Percentiles rank a stretch among this genome's conserved stretches.
These are phyloP conservation scores for Venturia asperata DNA, from an alignment of 2,329 filamentous ascomycete genomes.

Conservation along the genomic window DNA sequence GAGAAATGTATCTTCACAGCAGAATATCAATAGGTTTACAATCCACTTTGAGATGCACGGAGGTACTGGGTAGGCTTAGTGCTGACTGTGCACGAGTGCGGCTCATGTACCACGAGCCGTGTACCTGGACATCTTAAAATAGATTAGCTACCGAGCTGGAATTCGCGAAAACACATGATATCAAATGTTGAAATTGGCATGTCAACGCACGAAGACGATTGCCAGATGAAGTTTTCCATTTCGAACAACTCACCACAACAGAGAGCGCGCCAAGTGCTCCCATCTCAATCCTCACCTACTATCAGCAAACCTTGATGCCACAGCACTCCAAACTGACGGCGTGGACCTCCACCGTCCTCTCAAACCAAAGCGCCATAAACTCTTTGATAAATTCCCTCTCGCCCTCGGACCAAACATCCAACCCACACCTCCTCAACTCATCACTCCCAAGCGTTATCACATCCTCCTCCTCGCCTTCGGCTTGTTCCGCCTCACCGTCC, in stretches of 20 bases:
- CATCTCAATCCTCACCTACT: background rate
- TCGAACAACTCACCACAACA: too few species aligned
- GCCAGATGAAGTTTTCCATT: too few species aligned
- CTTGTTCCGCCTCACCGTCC: constrained; percentile 34
- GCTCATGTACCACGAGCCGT: background rate
- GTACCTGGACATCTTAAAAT: background rate
- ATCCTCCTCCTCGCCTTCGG: constrained; percentile 33
- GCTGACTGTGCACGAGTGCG: background rate
- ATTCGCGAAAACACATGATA: too few species aligned
- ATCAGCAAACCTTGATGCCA: constrained; percentile 51
- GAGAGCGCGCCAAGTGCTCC: too few species aligned
- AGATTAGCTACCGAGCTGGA: background rate
- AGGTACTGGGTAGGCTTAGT: background rate
- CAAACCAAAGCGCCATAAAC: constrained; percentile 59
- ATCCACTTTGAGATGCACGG: background rate
- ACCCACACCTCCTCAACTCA: constrained; percentile 62
- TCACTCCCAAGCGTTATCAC: constrained; percentile 53
- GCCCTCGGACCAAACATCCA: constrained; percentile 67
- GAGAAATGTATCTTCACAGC: background rate
- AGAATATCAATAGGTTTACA: background rate
- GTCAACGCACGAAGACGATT: too few species aligned
- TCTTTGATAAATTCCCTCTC: constrained; percentile 64
- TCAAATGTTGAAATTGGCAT: too few species aligned
- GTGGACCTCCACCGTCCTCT: constrained; percentile 54
- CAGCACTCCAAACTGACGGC: constrained; percentile 68